These are phyloP conservation scores for Phialophora expanda DNA, from an alignment of 2,329 filamentous ascomycete genomes.

Conservation along the genomic window DNA sequence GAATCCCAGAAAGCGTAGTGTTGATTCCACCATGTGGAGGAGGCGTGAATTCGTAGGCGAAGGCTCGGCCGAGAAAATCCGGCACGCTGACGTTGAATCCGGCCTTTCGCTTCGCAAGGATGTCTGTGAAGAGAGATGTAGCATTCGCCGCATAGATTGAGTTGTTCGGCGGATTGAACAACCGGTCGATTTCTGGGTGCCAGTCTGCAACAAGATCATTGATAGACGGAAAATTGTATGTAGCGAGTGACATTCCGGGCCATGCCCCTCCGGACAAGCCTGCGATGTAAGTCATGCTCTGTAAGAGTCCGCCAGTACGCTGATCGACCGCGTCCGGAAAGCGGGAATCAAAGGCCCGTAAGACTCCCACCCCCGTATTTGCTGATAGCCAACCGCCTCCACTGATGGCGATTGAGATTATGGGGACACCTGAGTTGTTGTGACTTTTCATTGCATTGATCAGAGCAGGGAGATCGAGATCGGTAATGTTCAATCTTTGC, in stretches of 20 bases:
- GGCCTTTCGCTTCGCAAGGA: conserved; percentile 46
- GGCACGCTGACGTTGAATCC: conserved; percentile 50
- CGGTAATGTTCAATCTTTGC: conserved; percentile 24
- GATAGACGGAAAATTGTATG: conserved; percentile 77
- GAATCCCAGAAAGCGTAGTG: conserved; percentile 45
- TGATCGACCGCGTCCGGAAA: conserved; percentile 22
- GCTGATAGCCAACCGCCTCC: conserved; percentile 26
- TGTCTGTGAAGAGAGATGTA: conserved; percentile 42
- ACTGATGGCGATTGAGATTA: conserved; percentile 76
- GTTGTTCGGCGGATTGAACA: conserved; percentile 47
- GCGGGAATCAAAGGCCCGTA: conserved; percentile 24
- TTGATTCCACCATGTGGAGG: conserved; percentile 47
- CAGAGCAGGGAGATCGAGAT: conserved; percentile 8
- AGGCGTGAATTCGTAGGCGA: conserved; percentile 49
- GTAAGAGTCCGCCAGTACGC: conserved; percentile 25
- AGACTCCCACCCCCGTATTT: conserved; percentile 16
- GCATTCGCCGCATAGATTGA: conserved; percentile 42
- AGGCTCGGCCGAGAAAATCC: conserved; percentile 49
- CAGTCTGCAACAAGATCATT: conserved; percentile 47
- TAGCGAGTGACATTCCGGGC: conserved; percentile 57
- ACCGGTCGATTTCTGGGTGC: conserved; percentile 25
- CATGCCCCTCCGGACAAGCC: conserved; percentile 26
- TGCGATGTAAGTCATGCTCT: conserved; percentile 25
- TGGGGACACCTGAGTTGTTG: conserved; percentile 60
- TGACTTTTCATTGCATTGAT: conserved; percentile 9